A percentile compares a stretch with the other conserved stretches of the same genome.
phyloP scores from a whole-genome alignment of 495 filamentous ascomycete species.

The Delitschia confertaspora region DNA sequence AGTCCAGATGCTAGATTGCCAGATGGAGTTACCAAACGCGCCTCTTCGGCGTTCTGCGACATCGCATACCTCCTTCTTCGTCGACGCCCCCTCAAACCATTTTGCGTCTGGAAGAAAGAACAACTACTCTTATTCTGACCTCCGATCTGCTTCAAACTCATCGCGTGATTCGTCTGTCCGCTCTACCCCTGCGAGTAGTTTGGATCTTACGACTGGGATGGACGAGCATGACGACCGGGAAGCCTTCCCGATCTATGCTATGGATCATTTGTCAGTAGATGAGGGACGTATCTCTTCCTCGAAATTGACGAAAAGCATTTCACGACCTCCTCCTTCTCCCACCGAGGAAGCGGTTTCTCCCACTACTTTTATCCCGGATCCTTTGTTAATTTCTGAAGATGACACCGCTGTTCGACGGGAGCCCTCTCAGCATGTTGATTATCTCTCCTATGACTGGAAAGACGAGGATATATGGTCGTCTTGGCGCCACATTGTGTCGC shows the following conservation, averaged over 20 bases:
- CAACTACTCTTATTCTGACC: constrained; percentile 19
- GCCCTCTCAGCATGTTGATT: constrained; percentile 90
- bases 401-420: constrained; percentile 68
- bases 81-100: background rate
- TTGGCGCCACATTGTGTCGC: constrained; percentile 83
- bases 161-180: constrained; percentile 24
- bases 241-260: no score
- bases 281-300: no score
- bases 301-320: constrained; percentile 10
- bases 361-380: constrained; percentile 13
- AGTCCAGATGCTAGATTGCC: constrained; percentile 10
- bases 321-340: constrained; percentile 6
- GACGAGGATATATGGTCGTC: constrained; percentile 98
- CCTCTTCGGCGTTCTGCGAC: constrained; percentile 17
- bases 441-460: constrained; percentile 88
- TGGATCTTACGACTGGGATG: constrained; percentile 50
- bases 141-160: constrained; percentile 9
- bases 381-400: constrained; percentile 54
- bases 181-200: constrained; percentile 54
- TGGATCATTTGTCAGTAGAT: no score
- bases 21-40: constrained; percentile 5
- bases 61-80: constrained; percentile 27
- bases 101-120: constrained; percentile 11
- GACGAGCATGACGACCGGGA: constrained; percentile 40
- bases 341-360: constrained; percentile 7